A percentile compares a stretch with the other conserved stretches of the same genome.
Conservation (phyloP, 768 basidiomycete species). For the Boletus reticulatus region DNA sequence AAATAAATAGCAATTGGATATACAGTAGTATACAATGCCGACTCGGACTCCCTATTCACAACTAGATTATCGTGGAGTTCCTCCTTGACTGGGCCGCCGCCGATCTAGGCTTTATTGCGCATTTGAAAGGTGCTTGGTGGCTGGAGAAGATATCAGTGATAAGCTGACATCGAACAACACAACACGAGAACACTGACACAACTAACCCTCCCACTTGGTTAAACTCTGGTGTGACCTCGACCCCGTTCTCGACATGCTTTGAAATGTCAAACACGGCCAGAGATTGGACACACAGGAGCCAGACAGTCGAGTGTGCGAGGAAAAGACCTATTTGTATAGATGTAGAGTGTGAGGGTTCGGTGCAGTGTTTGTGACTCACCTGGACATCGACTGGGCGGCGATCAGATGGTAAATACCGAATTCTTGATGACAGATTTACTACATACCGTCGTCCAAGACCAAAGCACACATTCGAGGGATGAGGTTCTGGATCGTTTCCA, state of each 20-base stretch:
- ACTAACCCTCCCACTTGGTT: constrained; percentile 20
- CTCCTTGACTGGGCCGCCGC: not conserved
- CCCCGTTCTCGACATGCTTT: constrained; percentile 38
- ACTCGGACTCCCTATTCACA: too few species aligned
- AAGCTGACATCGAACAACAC: not conserved
- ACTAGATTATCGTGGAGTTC: not conserved
- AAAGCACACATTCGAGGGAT: constrained; percentile 12
- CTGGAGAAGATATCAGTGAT: not conserved
- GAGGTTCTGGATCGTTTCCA: constrained; percentile 14
- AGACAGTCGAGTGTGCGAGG: constrained; percentile 26
- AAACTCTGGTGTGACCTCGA: constrained; percentile 43
- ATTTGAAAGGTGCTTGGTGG: constrained; percentile 15
- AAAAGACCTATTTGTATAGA: constrained; percentile 18
- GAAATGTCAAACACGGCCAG: constrained; percentile 41
- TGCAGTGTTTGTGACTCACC: not conserved
- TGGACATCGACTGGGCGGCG: constrained; percentile 8
- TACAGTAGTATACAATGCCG: too few species aligned
- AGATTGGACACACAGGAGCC: constrained; percentile 28
- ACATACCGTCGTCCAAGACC: constrained; percentile 21
- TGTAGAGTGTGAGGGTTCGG: not conserved
- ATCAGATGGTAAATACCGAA: not conserved
- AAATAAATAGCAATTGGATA: too few species aligned
- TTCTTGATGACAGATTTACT: rapidly evolving
- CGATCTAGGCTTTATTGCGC: constrained; percentile 10
- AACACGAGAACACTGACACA: not conserved